Base-by-base conservation (phyloP, 2,329 filamentous ascomycete species). In the Aspergillus aculeatinus region DNA sequence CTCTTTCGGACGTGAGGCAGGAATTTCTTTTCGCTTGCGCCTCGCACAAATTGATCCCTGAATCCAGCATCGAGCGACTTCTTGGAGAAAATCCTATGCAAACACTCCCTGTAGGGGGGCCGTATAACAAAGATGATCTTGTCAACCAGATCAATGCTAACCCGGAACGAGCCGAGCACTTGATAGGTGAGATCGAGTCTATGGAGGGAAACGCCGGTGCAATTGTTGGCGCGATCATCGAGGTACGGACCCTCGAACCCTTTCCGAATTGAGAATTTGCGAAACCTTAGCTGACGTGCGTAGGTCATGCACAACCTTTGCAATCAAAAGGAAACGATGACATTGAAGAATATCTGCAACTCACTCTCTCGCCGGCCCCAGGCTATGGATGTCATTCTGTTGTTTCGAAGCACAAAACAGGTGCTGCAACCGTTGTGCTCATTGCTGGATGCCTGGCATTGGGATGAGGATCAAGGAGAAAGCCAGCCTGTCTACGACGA, bases 171-270 rank as follows among this genome's bases (percentile, higher is more conserved):
- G 86, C 90, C 1, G 89, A 92, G 65, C 85, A 87, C 48, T 81
- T 96, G 33, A 86, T 97, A 47, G 85, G 87, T 44, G 92, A 96
- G 68, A 81, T 99, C 25, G 92, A 96, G 59, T 89, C 89, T 54
- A 92, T 95, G 83, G 91, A 96, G 69, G 94, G 94, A 1, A 97
- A 97, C 73, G 91, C 91, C 2, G 92, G 91, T 2, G 91, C 92
- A 2, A 91, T 96, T 19, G 90, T 89, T 54, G 87, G 89, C 61
- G 93, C 92, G 2, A 80, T 93, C 49, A 85, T 87, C 44, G 89
- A 91, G 79, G 88, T 89, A 73, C 67, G 81, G 39, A 44, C 1
- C 71, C 39, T 27, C 27, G 27, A 9, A 29, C 16, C 50, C 4
- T 2, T 16, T 4, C 12, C 25, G 27, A 25, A 23, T 4, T 23